phyloP scores from a whole-genome alignment of 345 rosid species.

The Ceriops decandra region DNA sequence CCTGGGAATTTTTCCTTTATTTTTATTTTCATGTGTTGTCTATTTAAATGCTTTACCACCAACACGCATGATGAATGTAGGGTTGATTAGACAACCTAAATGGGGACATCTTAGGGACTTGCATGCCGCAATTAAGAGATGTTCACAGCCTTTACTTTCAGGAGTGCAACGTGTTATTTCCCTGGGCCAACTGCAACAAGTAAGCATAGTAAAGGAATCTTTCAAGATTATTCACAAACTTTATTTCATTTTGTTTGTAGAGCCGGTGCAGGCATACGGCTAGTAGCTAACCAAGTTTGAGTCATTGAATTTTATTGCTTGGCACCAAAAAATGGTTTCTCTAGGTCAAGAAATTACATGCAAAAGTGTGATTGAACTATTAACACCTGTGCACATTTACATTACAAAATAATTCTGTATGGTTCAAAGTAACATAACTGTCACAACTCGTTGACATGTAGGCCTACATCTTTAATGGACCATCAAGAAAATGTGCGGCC shows the following conservation, averaged over 20 bases:
- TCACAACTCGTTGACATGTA: slow-evolving; percentile 12
- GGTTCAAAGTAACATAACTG: neutral
- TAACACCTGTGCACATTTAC: too few relatives aligned
- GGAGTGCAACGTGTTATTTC: slow-evolving; percentile 33
- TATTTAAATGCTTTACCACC: neutral
- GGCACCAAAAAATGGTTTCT: too few relatives aligned
- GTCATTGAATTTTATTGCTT: too few relatives aligned
- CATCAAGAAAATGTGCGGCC: slow-evolving; percentile 51
- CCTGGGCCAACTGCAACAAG: slow-evolving; percentile 55
- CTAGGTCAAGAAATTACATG: too few relatives aligned
- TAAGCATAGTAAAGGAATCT: slow-evolving; percentile 24
- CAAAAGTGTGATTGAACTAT: too few relatives aligned
- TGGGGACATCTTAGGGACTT: slow-evolving; percentile 79
- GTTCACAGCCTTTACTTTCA: slow-evolving; percentile 49
- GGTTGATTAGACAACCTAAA: slow-evolving; percentile 67
- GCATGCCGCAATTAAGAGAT: slow-evolving; percentile 57
- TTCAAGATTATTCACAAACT: too few relatives aligned
- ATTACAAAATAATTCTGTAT: too few relatives aligned
- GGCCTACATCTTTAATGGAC: slow-evolving; percentile 57
- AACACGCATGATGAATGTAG: slow-evolving; percentile 21
- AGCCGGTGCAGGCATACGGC: too few relatives aligned
- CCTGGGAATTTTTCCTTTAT: neutral
- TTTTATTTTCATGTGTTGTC: neutral
- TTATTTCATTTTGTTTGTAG: too few relatives aligned
- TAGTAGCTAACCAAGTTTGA: too few relatives aligned